Conservation (phyloP, 1,139 yeast species). For the Magnusiomyces sp. region DNA sequence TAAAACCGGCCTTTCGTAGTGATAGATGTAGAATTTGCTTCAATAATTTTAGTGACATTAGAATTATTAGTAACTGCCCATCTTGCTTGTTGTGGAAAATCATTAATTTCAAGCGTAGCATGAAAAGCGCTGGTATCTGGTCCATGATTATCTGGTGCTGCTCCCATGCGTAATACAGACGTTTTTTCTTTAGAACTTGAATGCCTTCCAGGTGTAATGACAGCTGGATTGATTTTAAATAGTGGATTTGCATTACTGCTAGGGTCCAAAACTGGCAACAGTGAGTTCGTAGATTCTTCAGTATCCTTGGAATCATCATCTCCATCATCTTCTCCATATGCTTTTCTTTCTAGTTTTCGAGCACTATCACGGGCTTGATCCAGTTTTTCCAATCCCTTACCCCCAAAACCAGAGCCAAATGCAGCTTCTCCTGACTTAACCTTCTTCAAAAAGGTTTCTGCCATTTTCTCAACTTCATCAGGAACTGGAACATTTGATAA, state of each 20-base stretch:
- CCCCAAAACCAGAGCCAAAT: slow-evolving; percentile 76
- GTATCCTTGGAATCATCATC: slow-evolving; percentile 24
- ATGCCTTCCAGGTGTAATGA: slow-evolving; percentile 14
- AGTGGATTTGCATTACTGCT: not conserved
- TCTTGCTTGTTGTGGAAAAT: slow-evolving; percentile 75
- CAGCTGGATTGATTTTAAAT: slow-evolving; percentile 10
- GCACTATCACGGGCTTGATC: slow-evolving; percentile 59
- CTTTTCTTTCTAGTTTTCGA: slow-evolving; percentile 43
- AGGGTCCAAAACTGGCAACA: not conserved
- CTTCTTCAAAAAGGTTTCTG: slow-evolving; percentile 49
- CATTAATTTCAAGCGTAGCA: slow-evolving; percentile 71
- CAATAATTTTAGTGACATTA: slow-evolving; percentile 56
- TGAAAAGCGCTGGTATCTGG: slow-evolving; percentile 61
- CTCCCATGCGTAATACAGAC: slow-evolving; percentile 33
- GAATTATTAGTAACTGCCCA: slow-evolving; percentile 74
- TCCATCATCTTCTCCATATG: slow-evolving; percentile 27
- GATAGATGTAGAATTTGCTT: slow-evolving; percentile 66
- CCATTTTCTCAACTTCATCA: slow-evolving; percentile 43
- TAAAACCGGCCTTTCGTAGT: slow-evolving; percentile 78
- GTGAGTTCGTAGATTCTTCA: slow-evolving; percentile 12
- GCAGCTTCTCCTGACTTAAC: slow-evolving; percentile 65
- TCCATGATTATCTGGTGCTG: slow-evolving; percentile 53
- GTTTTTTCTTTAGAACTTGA: slow-evolving; percentile 8
- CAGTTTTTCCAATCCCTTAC: slow-evolving; percentile 79
- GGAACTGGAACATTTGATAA: slow-evolving; percentile 49